phyloP scores from a whole-genome alignment of 805 yeast species.

The Hanseniaspora meyeri region DNA sequence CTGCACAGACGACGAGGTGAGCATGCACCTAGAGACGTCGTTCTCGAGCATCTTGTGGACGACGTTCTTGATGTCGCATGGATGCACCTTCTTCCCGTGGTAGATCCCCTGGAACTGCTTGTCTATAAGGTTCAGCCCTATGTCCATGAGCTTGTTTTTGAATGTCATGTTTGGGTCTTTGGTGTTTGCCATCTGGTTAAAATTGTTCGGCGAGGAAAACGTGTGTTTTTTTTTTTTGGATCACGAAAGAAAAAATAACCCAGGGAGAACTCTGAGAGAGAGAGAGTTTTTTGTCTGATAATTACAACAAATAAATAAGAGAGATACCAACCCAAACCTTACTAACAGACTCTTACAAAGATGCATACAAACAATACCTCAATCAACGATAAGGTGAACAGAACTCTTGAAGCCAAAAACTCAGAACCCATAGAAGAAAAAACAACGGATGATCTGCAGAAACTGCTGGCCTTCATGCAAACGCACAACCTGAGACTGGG shows the following conservation, averaged over 20 bases:
- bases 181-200: too few species aligned
- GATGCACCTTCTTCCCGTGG: constrained; percentile 57
- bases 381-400: neutral
- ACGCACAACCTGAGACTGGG: neutral
- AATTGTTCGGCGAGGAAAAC: too few species aligned
- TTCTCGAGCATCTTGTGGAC: constrained; percentile 51
- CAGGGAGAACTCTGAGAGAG: too few species aligned
- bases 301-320: too few species aligned
- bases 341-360: too few species aligned
- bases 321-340: too few species aligned
- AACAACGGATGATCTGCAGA: neutral
- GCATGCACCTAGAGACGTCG: constrained; percentile 56
- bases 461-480: neutral
- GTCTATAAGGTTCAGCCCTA: constrained; percentile 75
- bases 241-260: too few species aligned
- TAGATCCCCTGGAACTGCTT: constrained; percentile 76
- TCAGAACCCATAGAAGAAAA: neutral
- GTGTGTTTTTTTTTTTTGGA: neutral
- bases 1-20: constrained; percentile 68
- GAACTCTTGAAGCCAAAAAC: neutral
- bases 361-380: neutral
- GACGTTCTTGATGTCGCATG: constrained; percentile 51
- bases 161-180: neutral
- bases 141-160: constrained; percentile 29
- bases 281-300: too few species aligned